These are phyloP conservation scores for Stephania japonica DNA, from an alignment of 164 flowering plant species.

Conservation along the genomic window DNA sequence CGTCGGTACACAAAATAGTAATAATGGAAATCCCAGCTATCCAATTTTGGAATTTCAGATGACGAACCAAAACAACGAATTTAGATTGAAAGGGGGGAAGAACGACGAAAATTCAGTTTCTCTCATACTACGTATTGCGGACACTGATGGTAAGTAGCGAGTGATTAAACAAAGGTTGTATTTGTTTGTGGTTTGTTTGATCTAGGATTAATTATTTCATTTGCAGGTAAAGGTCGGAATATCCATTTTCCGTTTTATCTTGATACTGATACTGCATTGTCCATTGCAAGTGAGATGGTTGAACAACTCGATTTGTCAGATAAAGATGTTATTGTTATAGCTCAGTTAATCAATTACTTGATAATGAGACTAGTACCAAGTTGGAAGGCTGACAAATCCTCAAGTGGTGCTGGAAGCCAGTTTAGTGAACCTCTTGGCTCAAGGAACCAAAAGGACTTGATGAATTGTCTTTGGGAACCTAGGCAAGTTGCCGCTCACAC, in stretches of 20 bases:
- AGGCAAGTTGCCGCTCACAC: not conserved
- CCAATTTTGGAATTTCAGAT: slow-evolving; percentile 35
- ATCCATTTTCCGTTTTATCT: slow-evolving; percentile 61
- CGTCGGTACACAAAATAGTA: slow-evolving; percentile 20
- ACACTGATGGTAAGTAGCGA: slow-evolving; percentile 35
- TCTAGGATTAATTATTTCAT: not conserved
- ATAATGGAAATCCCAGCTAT: slow-evolving; percentile 15
- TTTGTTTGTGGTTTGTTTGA: not conserved
- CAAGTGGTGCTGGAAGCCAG: slow-evolving; percentile 16
- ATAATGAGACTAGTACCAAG: slow-evolving; percentile 41
- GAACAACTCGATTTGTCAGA: slow-evolving; percentile 50
- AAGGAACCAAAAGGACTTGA: slow-evolving; percentile 8
- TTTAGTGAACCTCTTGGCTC: slow-evolving; percentile 11
- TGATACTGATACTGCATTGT: slow-evolving; percentile 50
- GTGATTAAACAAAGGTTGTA: not conserved
- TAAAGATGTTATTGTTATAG: slow-evolving; percentile 46
- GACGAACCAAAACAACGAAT: slow-evolving; percentile 34
- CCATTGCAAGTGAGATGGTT: slow-evolving; percentile 75
- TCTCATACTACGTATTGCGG: slow-evolving; percentile 48
- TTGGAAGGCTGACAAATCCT: slow-evolving; percentile 30
- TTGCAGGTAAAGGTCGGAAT: slow-evolving; percentile 47
- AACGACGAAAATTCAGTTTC: slow-evolving; percentile 39
- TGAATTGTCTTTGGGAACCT: slow-evolving; percentile 19
- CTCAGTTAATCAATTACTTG: slow-evolving; percentile 57
- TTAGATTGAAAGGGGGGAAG: slow-evolving; percentile 47